Conservation (phyloP, 1,284 basidiomycete genomes). For the Vanrija sp. region DNA sequence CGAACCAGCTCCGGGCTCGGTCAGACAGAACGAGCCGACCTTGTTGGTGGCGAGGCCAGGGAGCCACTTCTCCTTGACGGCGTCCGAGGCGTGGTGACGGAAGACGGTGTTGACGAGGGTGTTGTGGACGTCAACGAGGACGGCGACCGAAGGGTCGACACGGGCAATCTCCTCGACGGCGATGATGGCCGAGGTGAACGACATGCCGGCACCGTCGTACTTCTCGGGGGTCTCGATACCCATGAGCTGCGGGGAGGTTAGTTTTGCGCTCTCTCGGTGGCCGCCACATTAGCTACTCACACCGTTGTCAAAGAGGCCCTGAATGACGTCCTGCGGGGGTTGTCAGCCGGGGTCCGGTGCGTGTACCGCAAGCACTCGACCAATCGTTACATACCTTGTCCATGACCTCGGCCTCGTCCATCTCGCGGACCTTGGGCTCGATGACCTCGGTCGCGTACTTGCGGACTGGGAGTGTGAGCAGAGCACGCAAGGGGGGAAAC, state of each 20-base stretch:
- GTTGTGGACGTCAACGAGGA: constrained; percentile 97
- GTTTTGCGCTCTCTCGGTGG: neutral
- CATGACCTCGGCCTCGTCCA: constrained; percentile 98
- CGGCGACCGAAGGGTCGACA: constrained; percentile 93
- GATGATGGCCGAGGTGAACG: constrained; percentile 93
- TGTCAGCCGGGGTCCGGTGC: neutral
- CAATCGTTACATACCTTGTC: constrained; percentile 55
- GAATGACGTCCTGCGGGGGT: constrained; percentile 57
- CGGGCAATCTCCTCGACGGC: constrained; percentile 89
- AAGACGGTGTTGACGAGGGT: constrained; percentile 95
- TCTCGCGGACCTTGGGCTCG: constrained; percentile 84
- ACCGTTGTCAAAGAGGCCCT: constrained; percentile 91
- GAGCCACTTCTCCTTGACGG: constrained; percentile 84
- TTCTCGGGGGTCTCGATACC: constrained; percentile 87
- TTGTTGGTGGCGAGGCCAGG: constrained; percentile 74
- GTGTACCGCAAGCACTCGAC: constrained; percentile 40
- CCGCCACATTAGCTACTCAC: constrained; percentile 54
- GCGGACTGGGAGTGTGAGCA: constrained; percentile 57
- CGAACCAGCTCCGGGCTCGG: constrained; percentile 87
- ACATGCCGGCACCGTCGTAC: constrained; percentile 80
- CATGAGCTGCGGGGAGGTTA: constrained; percentile 67
- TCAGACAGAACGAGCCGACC: constrained; percentile 93
- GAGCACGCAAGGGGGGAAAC: neutral
- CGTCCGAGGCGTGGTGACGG: constrained; percentile 77
- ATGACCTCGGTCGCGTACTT: constrained; percentile 87